Percentiles rank a stretch among this genome's conserved stretches.
These are phyloP conservation scores for Trichosporon sp. DNA, from an alignment of 1,284 basidiomycete genomes.

Conservation along the genomic window DNA sequence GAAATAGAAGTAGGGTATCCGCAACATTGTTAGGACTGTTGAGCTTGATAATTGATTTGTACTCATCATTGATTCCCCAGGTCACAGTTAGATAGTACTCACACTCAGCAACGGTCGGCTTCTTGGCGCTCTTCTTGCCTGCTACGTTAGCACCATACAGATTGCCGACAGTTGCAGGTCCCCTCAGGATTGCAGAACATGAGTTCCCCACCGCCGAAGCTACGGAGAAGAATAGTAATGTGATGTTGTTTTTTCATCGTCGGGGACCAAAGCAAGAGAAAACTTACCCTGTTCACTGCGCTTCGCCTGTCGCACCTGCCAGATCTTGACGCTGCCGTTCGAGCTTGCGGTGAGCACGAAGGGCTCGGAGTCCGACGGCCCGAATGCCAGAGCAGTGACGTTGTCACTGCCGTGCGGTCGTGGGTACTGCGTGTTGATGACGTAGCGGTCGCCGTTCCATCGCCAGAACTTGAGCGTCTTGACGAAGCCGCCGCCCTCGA, in stretches of 20 bases:
- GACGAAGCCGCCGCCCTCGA: slow-evolving; percentile 56
- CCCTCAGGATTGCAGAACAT: slow-evolving; percentile 51
- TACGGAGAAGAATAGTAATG: slow-evolving; percentile 44
- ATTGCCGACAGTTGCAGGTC: background rate
- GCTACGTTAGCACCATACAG: slow-evolving; percentile 1
- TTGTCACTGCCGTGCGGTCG: slow-evolving; percentile 70
- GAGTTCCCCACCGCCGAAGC: slow-evolving; percentile 39
- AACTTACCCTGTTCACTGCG: slow-evolving; percentile 45
- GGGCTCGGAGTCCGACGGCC: slow-evolving; percentile 31
- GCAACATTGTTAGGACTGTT: slow-evolving; percentile 50
- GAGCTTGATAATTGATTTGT: slow-evolving; percentile 48
- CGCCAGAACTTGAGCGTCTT: slow-evolving; percentile 84
- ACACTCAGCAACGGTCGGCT: slow-evolving; percentile 36
- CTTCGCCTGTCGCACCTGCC: slow-evolving; percentile 47
- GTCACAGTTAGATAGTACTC: slow-evolving; percentile 25
- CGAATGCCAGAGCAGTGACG: slow-evolving; percentile 68
- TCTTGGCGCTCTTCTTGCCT: slow-evolving; percentile 40
- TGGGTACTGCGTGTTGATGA: slow-evolving; percentile 80
- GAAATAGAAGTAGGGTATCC: slow-evolving; percentile 50
- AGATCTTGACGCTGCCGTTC: slow-evolving; percentile 51
- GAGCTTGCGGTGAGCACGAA: slow-evolving; percentile 48
- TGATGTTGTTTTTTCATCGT: slow-evolving; percentile 46
- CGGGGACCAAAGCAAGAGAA: slow-evolving; percentile 9
- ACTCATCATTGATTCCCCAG: slow-evolving; percentile 41
- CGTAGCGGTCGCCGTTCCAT: slow-evolving; percentile 53